Conservation (phyloP, 257 asterid genomes). For the Haberlea rhodopensis region DNA sequence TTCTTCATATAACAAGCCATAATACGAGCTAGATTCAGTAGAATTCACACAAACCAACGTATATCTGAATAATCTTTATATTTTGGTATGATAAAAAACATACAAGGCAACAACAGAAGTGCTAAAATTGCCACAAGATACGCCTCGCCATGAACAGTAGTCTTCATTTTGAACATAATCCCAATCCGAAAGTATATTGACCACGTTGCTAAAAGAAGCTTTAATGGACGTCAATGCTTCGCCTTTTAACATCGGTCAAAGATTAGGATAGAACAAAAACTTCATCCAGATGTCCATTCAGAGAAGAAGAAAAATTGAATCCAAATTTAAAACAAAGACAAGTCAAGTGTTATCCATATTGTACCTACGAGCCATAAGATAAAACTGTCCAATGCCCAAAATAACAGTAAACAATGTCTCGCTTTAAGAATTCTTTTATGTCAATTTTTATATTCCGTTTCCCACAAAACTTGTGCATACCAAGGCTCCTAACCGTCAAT, state of each 20-base stretch:
- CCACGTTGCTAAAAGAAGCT: constrained; percentile 82
- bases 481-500: constrained; percentile 4
- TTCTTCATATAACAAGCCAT: constrained; percentile 41
- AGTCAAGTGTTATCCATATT: neutral
- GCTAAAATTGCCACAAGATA: constrained; percentile 68
- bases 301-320: neutral
- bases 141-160: constrained; percentile 93
- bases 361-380: neutral
- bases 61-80: neutral
- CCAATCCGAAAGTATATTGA: constrained; percentile 81
- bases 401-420: constrained; percentile 8
- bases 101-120: constrained; percentile 84
- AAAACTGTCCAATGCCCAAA: neutral
- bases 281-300: neutral
- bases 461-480: neutral
- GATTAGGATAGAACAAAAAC: neutral
- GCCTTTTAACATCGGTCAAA: constrained; percentile 40
- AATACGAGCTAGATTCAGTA: neutral
- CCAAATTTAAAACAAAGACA: neutral
- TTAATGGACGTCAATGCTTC: constrained; percentile 79
- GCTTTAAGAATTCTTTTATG: neutral
- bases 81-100: constrained; percentile 19
- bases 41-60: neutral
- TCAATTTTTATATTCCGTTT: neutral
- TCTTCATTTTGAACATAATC: constrained; percentile 73